Base-by-base conservation (phyloP, 768 basidiomycete species). In the Lactifluus volemus region DNA sequence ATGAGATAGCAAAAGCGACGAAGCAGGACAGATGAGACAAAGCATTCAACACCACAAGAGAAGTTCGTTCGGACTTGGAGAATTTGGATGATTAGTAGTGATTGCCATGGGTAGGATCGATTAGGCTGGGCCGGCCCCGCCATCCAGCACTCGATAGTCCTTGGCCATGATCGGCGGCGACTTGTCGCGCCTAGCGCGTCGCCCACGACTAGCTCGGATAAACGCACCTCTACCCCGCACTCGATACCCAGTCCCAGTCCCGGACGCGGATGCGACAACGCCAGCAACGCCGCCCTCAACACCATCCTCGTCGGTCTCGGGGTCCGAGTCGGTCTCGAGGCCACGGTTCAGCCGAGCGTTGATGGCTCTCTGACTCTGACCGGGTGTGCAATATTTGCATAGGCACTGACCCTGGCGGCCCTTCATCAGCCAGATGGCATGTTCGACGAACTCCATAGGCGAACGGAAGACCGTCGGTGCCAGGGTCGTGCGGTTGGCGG, bases 391-490 rank as follows among this genome's bases (percentile, higher is more conserved):
- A 32, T 63, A 63, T 3, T 63, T 58, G 56, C 61, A 63, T 7
- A 36, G 30, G 19, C 61, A 63, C 2, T n/a, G 47, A 5, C 39
- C 57, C 14, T 3, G 12, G 5, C 41, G 0, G 17, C 51, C 51
- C 17, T 34, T 48, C 61, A 63, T 63, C 52, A 65, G 65, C 65
- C 65, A 65, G 17, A 65, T 64, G 3, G 65, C 65, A 17, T 65
- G 65, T 3, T 51, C 53, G 30, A 53, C 65, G 44, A 65, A 65
- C 19, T 65, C 65, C 58, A 49, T 59, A 1, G 65, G 65, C 0
- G 65, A 65, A 15, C 65, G 65, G 44, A 65, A 60, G n/a, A 55
- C 17, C 3, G 25, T 48, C 2, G 36, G 34, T 1, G 32, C 4
- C 8, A 17, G 17, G 0, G 14, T 8, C 3, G 29, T 7, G 5